A percentile compares a stretch with the other conserved stretches of the same genome.
Evolutionary conservation across 2,329 filamentous ascomycete species (phyloP).

Genomic region (Phialophora expanda): DNA sequence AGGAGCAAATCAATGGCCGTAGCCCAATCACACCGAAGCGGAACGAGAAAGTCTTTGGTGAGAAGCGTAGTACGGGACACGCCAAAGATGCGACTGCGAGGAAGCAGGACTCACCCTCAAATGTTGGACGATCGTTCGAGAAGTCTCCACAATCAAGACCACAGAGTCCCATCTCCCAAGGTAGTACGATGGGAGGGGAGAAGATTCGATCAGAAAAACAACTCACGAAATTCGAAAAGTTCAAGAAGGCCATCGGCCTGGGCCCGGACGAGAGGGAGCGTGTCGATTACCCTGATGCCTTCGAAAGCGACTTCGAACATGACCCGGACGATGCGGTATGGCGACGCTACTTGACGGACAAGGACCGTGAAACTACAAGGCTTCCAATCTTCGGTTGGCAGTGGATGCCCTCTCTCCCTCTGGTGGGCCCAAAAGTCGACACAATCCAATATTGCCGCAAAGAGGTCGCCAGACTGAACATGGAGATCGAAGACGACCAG

Average conservation of each 20-base stretch:
- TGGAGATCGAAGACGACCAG: slow-evolving; percentile 92
- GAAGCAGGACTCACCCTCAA: neutral
- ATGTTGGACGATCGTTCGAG: slow-evolving; percentile 19
- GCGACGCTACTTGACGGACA: slow-evolving; percentile 80
- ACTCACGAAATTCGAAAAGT: slow-evolving; percentile 30
- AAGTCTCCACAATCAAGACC: slow-evolving; percentile 6
- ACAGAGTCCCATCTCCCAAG: slow-evolving; percentile 33
- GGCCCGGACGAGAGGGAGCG: slow-evolving; percentile 35
- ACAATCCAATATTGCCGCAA: slow-evolving; percentile 90
- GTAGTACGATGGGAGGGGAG: slow-evolving; percentile 34
- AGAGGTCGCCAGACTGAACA: slow-evolving; percentile 82
- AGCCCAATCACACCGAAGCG: slow-evolving; percentile 4
- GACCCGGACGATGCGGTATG: slow-evolving; percentile 72
- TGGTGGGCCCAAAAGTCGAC: slow-evolving; percentile 88
- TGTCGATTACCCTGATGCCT: slow-evolving; percentile 65
- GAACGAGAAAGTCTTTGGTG: slow-evolving; percentile 14
- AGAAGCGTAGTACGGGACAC: slow-evolving; percentile 15
- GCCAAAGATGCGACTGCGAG: slow-evolving; percentile 28
- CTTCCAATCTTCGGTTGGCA: slow-evolving; percentile 65
- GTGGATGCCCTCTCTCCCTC: slow-evolving; percentile 79
- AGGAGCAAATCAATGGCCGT: neutral
- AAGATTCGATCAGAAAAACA: slow-evolving; percentile 27
- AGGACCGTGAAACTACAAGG: slow-evolving; percentile 83
- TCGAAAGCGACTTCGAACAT: slow-evolving; percentile 66
- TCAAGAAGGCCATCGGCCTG: slow-evolving; percentile 35